These are phyloP conservation scores for Brassica napus DNA, from an alignment of 345 rosid genomes.

Conservation along the genomic window DNA sequence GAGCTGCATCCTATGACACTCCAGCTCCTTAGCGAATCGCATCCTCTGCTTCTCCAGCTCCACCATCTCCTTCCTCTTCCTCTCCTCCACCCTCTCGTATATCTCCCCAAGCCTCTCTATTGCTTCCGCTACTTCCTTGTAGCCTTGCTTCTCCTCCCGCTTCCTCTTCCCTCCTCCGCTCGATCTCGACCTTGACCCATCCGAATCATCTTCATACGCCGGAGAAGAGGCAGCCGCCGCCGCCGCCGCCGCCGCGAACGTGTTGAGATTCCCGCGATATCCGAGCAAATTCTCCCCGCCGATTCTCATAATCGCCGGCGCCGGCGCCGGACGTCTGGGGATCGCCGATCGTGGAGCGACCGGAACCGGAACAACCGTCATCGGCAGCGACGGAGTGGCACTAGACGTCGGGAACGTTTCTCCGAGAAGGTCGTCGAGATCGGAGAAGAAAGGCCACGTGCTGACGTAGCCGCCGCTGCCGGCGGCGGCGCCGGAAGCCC, in stretches of 20 bases:
- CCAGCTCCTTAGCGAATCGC: conserved; percentile 91
- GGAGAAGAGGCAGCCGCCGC: conserved; percentile 44
- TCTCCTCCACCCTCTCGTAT: conserved; percentile 82
- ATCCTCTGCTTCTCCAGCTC: conserved; percentile 98
- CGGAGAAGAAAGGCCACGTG: conserved; percentile 83
- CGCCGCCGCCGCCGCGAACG: conserved; percentile 90
- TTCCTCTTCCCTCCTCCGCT: conserved; percentile 37
- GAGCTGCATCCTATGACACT: conserved; percentile 91
- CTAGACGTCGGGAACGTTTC: conserved; percentile 50
- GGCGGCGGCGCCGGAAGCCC: conserved; percentile 31
- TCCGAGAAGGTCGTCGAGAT: conserved; percentile 76
- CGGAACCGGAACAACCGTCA: conserved; percentile 35
- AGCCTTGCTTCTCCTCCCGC: conserved; percentile 50
- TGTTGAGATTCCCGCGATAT: conserved; percentile 76
- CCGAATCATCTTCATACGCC: conserved; percentile 38
- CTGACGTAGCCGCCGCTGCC: conserved; percentile 31
- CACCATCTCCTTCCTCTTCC: conserved; percentile 88
- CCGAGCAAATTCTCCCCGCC: conserved; percentile 23
- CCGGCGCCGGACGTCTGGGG: conserved; percentile 47
- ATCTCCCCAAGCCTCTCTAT: conserved; percentile 87
- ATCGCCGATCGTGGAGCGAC: conserved; percentile 48
- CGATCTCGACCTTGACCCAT: conserved; percentile 39
- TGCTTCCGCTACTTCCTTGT: conserved; percentile 59
- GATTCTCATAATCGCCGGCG: conserved; percentile 54
- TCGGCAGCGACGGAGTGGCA: conserved; percentile 50